Conservation (phyloP, 495 filamentous ascomycete genomes). For the Bombardia bombarda region DNA sequence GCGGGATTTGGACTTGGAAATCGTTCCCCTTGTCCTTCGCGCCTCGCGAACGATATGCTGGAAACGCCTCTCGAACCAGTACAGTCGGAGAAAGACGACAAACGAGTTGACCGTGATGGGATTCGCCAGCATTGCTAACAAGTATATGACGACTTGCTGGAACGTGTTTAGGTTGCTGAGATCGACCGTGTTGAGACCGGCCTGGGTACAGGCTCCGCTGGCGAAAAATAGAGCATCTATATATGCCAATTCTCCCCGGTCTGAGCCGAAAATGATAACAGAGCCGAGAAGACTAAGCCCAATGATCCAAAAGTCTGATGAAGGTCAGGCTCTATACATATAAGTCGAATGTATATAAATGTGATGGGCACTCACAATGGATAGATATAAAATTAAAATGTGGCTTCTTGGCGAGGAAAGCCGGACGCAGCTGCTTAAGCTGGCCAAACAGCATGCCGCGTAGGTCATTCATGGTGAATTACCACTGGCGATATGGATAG, state of each 20-base stretch:
- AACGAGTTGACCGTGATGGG: slow-evolving; percentile 85
- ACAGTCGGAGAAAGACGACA: slow-evolving; percentile 84
- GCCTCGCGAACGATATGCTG: slow-evolving; percentile 50
- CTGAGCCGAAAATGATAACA: slow-evolving; percentile 59
- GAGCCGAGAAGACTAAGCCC: slow-evolving; percentile 60
- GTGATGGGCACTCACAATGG: slow-evolving; percentile 54
- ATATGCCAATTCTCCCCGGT: slow-evolving; percentile 52
- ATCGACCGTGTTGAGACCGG: slow-evolving; percentile 83
- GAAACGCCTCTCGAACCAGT: slow-evolving; percentile 97
- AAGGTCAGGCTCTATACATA: too few species aligned
- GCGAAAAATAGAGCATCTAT: slow-evolving; percentile 87
- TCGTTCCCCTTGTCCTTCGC: slow-evolving; percentile 30
- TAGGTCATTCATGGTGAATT: slow-evolving; percentile 15
- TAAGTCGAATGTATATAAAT: too few species aligned
- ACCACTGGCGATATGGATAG: too few species aligned
- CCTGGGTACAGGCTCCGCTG: slow-evolving; percentile 76
- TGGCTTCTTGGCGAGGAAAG: slow-evolving; percentile 44
- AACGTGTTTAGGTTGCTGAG: slow-evolving; percentile 66
- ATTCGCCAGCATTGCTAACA: slow-evolving; percentile 66
- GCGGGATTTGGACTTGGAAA: slow-evolving; percentile 46
- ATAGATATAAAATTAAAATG: slow-evolving; percentile 78
- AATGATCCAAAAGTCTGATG: slow-evolving; percentile 72
- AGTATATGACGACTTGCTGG: slow-evolving; percentile 67
- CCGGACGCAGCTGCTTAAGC: slow-evolving; percentile 39
- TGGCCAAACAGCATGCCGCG: slow-evolving; percentile 23